Evolutionary conservation across 441 rosid genomes (phyloP), one percentile per base, ranked within the genome.

Genomic region (Viola pubescens): DNA sequence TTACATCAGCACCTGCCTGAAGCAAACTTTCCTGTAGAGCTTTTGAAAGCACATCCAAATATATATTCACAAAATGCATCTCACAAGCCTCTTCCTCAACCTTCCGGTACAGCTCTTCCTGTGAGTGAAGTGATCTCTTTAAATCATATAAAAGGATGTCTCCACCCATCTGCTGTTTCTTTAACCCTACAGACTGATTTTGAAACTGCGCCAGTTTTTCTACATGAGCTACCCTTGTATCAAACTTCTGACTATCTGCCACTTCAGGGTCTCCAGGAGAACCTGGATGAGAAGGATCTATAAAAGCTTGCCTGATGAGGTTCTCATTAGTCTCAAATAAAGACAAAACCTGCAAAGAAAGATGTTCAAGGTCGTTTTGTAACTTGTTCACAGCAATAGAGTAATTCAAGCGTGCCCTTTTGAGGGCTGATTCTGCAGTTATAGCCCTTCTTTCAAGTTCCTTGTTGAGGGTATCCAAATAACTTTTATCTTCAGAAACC

Each of bases 301-400:
- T 77, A 58, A 85, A 77, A 68, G 96, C 91, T 81, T 91, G 83
- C 77, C 74, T 79, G 69, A 94, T 82, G 75, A 94, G 94, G 68
- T 85, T 91, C 71, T 94, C 98, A 70, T 88, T 88, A 42, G 89
- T 82, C 84, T 91, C 91, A 70, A 78, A 82, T 89, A 94, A 86
- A 62, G 97, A 91, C 61, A 84, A 76, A 70, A 94, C 89, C 87
- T 94, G 99, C 52, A 79, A 79, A 59, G 98, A 88, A 75, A 94
- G 97, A 56, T 88, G 70, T 70, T 91, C 95, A 14, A 94, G 99
- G 77, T 94, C 99, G 75, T 88, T 94, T 84, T 94, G 99, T 67
- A 91, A 72, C 75, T 91, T 94, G 71, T 80, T 80, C 63, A 94
- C 98, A 8, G 99, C 98, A 61, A 94, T 87, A 49, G 98, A 94